phyloP scores from a whole-genome alignment of 2,329 filamentous ascomycete genomes.

The Cladorrhinum sp. region DNA sequence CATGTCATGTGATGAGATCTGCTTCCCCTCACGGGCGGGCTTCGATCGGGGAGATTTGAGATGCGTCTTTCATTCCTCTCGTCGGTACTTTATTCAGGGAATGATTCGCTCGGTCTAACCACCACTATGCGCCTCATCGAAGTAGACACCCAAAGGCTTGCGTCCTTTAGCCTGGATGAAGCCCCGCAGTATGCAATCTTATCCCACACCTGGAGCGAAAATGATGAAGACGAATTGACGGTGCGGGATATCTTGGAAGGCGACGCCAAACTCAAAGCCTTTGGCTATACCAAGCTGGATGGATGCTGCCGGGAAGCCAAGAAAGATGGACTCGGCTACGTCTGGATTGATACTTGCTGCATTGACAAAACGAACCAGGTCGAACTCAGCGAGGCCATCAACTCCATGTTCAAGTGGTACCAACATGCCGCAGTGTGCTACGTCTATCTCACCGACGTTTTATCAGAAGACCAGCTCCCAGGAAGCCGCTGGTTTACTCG shows the following conservation, averaged over 20 bases:
- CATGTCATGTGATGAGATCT: background rate
- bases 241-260: background rate
- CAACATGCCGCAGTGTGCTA: conserved; percentile 10
- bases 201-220: conserved; percentile 8
- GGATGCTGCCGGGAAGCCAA: conserved; percentile 1
- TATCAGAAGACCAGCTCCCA: background rate
- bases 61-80: too few relatives aligned
- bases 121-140: background rate
- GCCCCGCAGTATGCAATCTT: conserved; percentile 8
- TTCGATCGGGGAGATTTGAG: too few relatives aligned
- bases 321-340: conserved; percentile 1
- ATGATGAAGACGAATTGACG: background rate
- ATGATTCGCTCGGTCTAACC: too few relatives aligned
- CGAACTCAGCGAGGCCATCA: conserved; percentile 15
- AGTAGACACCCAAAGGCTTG: background rate
- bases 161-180: background rate
- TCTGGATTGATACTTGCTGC: conserved; percentile 16
- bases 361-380: conserved; percentile 9
- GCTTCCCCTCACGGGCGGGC: background rate
- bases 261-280: background rate
- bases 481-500: conserved; percentile 31
- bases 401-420: conserved; percentile 18
- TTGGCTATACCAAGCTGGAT: conserved; percentile 2
- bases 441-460: conserved; percentile 9
- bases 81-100: too few relatives aligned